Evolutionary conservation across 73 alveolate genomes (phyloP).

Genomic region (Effrenium voratum): DNA sequence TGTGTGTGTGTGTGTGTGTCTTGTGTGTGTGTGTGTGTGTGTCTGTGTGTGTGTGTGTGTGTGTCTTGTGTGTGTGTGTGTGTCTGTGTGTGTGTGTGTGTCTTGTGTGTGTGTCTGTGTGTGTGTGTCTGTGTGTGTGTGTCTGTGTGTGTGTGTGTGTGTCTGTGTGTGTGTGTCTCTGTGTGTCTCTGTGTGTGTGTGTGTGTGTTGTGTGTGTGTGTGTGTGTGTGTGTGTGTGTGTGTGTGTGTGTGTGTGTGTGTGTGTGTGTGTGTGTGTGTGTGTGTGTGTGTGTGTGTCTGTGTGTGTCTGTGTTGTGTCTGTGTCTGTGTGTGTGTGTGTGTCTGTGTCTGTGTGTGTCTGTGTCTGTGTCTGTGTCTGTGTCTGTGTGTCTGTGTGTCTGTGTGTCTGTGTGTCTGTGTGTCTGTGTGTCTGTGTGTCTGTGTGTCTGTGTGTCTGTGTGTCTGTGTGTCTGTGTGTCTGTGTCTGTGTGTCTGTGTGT

Average conservation of each 20-base stretch:
- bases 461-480: conserved; percentile 1
- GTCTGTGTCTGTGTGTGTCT: conserved; percentile 22
- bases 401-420: neutral
- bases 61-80: neutral
- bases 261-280: conserved; percentile 7
- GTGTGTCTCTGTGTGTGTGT: neutral
- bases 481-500: conserved; percentile 34
- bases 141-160: neutral
- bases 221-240: neutral
- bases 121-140: neutral
- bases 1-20: no score
- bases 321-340: conserved; percentile 16
- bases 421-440: neutral
- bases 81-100: neutral
- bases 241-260: neutral
- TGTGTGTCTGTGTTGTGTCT: conserved; percentile 13
- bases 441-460: neutral
- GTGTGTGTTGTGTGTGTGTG: neutral
- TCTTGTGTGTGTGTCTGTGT: neutral
- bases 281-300: neutral
- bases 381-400: conserved; percentile 29
- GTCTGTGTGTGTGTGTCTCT: neutral
- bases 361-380: neutral
- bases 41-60: neutral
- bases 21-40: neutral